Evolutionary conservation across 1,139 yeast genomes (phyloP).

Genomic region (Zygosaccharomyces sapae): DNA sequence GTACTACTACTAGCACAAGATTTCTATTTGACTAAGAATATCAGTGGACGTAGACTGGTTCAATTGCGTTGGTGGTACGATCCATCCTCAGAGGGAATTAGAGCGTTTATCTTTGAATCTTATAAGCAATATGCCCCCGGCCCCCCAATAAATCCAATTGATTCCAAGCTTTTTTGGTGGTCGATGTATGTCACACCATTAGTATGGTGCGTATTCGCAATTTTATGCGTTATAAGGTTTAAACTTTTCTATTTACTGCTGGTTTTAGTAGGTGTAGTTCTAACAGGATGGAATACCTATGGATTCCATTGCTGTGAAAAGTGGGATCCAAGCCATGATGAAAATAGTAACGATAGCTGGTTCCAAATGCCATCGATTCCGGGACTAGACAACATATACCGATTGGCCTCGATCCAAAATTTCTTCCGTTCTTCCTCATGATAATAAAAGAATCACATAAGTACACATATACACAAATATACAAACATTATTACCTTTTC

Average conservation of each 20-base stretch:
- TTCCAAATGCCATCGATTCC: constrained; percentile 33
- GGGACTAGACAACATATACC: constrained; percentile 27
- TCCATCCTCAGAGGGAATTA: constrained; percentile 33
- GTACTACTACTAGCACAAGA: constrained; percentile 78
- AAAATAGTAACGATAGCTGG: constrained; percentile 20
- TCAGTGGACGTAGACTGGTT: constrained; percentile 81
- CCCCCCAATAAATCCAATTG: constrained; percentile 78
- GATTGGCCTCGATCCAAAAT: constrained; percentile 27
- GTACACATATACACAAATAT: constrained; percentile 1
- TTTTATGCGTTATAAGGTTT: constrained; percentile 72
- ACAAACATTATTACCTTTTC: constrained; percentile 52
- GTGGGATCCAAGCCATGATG: constrained; percentile 38
- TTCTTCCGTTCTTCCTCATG: constrained; percentile 26
- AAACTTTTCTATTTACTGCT: constrained; percentile 69
- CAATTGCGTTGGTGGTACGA: constrained; percentile 97
- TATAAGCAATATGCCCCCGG: constrained; percentile 33
- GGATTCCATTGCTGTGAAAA: constrained; percentile 91
- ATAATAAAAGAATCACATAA: neutral
- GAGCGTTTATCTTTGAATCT: constrained; percentile 37
- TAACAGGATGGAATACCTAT: constrained; percentile 76
- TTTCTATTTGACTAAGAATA: constrained; percentile 91
- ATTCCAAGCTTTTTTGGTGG: constrained; percentile 83
- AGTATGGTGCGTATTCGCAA: constrained; percentile 67
- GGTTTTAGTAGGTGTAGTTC: constrained; percentile 60
- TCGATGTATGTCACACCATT: constrained; percentile 71